Percentiles rank a stretch among this genome's conserved stretches.
Evolutionary conservation across 2,329 filamentous ascomycete genomes (phyloP).

Genomic region (Colletotrichum tropicale): DNA sequence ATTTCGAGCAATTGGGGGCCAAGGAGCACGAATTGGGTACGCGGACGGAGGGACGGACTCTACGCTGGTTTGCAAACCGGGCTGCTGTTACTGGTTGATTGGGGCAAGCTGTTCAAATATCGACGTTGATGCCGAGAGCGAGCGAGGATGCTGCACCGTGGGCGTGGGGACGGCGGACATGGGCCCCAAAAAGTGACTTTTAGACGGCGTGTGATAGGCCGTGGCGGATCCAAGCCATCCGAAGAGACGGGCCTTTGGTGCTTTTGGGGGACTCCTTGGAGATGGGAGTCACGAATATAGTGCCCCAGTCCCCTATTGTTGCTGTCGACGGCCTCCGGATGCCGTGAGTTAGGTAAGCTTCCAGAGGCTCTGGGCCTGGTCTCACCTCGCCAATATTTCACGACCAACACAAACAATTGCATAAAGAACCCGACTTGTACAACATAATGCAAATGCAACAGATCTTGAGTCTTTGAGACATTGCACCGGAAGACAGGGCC

Average conservation of each 20-base stretch:
- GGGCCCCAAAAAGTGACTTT: slow-evolving; percentile 8
- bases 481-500: not conserved
- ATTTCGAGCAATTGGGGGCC: not conserved
- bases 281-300: not conserved
- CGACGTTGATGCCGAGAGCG: slow-evolving; percentile 7
- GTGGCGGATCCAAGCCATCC: slow-evolving; percentile 13
- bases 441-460: not conserved
- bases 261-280: not conserved
- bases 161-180: not conserved
- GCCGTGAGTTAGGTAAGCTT: not conserved
- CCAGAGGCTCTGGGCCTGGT: not conserved
- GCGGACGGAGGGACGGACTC: not conserved
- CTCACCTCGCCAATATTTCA: not conserved
- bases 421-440: not conserved
- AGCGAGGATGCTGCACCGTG: not conserved
- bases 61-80: not conserved
- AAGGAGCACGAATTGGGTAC: not conserved
- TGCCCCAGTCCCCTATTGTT: not conserved
- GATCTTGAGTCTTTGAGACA: not conserved
- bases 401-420: not conserved
- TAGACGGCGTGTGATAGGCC: slow-evolving; percentile 13
- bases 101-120: not conserved
- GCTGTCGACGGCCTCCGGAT: not conserved
- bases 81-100: not conserved
- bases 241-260: not conserved